Conservation (phyloP, 202 grass and related monocot species). For the Panicum hallii region DNA sequence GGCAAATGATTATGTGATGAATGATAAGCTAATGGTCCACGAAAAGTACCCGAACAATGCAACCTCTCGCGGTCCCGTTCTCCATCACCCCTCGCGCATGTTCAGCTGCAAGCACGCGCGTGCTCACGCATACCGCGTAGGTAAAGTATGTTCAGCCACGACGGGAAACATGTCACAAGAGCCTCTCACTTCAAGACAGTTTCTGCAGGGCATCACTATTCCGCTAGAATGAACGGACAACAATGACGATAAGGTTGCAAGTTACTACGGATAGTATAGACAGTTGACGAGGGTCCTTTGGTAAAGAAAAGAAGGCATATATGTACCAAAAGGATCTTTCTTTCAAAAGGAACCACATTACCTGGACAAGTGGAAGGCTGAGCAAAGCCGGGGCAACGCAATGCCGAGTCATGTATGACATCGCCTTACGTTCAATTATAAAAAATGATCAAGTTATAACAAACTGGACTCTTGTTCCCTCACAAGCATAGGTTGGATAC, state of each 20-base stretch:
- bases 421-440: background rate
- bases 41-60: background rate
- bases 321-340: background rate
- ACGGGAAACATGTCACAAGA: background rate
- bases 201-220: background rate
- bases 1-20: slow-evolving; percentile 42
- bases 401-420: background rate
- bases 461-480: background rate
- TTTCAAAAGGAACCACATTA: background rate
- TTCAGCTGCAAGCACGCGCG: slow-evolving; percentile 18
- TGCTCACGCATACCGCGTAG: slow-evolving; percentile 1
- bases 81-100: background rate
- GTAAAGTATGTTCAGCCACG: background rate
- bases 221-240: background rate
- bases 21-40: background rate
- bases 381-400: background rate
- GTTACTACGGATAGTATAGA: background rate
- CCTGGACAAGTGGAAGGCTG: background rate
- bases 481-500: background rate
- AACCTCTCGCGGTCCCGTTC: background rate
- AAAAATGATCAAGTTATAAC: background rate
- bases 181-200: background rate
- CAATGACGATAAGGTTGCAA: background rate
- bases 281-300: background rate
- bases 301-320: background rate